phyloP scores from a whole-genome alignment of 2,329 filamentous ascomycete species.

The Beauveria rudraprayagi region DNA sequence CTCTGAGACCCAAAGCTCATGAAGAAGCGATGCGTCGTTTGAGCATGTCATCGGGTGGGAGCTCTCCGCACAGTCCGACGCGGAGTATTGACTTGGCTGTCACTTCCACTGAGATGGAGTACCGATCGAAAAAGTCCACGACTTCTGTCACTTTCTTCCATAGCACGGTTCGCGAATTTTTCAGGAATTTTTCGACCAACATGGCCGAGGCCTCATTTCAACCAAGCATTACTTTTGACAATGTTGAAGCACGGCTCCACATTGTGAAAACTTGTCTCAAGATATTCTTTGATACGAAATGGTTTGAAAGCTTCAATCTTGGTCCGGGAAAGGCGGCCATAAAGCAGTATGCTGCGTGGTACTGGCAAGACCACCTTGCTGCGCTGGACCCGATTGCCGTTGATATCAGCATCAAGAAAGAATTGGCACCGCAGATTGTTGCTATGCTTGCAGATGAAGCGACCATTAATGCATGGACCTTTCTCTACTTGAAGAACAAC shows the following conservation, averaged over 20 bases:
- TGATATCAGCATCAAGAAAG: conserved; percentile 22
- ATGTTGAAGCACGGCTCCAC: conserved; percentile 26
- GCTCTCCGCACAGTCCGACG: conserved; percentile 20
- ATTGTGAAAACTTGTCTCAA: conserved; percentile 31
- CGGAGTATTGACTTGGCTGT: conserved; percentile 24
- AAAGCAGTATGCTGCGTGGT: conserved; percentile 35
- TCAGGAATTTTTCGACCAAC: conserved; percentile 24
- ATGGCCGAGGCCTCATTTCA: conserved; percentile 10
- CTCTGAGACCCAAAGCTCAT: neutral
- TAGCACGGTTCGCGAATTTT: conserved; percentile 31
- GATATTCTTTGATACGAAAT: conserved; percentile 28
- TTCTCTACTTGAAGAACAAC: conserved; percentile 31
- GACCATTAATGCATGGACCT: conserved; percentile 32
- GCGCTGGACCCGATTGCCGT: conserved; percentile 24
- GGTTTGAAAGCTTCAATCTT: conserved; percentile 23
- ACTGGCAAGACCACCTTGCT: conserved; percentile 35
- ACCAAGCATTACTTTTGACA: conserved; percentile 27
- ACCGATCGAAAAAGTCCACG: conserved; percentile 33
- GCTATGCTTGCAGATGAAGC: conserved; percentile 30
- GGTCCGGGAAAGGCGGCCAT: conserved; percentile 22
- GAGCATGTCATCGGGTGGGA: conserved; percentile 13
- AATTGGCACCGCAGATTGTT: conserved; percentile 26
- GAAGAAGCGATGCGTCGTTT: conserved; percentile 1
- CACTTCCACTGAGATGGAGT: conserved; percentile 27
- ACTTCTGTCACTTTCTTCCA: conserved; percentile 34